Conservation (phyloP, 202 grass and related monocot genomes). For the Dendrocalamus latiflorus region DNA sequence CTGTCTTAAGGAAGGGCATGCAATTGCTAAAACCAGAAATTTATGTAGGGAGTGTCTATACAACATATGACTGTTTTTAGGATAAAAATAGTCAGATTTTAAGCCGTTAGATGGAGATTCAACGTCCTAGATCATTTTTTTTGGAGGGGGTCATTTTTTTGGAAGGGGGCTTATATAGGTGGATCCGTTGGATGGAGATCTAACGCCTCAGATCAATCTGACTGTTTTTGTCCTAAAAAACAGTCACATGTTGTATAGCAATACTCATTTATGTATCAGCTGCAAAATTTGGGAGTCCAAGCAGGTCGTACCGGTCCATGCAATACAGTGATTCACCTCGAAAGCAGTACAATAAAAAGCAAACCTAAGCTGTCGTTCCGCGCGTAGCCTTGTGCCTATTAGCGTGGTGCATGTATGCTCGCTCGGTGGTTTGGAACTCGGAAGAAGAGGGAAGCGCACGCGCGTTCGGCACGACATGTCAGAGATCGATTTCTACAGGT, state of each 20-base stretch:
- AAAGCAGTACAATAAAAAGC: background rate
- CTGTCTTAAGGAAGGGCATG: background rate
- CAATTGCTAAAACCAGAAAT: constrained; percentile 8
- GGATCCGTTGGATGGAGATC: too few species aligned
- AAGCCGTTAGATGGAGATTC: too few species aligned
- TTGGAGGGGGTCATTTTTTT: too few species aligned
- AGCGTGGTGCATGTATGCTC: background rate
- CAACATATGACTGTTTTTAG: too few species aligned
- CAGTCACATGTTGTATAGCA: too few species aligned
- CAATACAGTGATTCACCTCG: constrained; percentile 44
- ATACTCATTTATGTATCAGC: background rate
- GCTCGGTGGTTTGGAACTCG: constrained; percentile 19
- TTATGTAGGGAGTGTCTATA: too few species aligned
- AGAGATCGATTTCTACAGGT: constrained; percentile 29
- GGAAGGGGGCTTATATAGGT: too few species aligned
- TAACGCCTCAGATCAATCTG: too few species aligned
- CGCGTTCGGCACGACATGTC: constrained; percentile 19
- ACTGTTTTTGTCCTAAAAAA: too few species aligned
- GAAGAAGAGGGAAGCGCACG: background rate
- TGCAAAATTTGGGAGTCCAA: constrained; percentile 9
- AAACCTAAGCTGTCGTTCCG: constrained; percentile 28
- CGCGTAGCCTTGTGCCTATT: constrained; percentile 30
- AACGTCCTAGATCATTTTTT: too few species aligned
- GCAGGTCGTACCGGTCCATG: constrained; percentile 30
- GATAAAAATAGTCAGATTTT: too few species aligned